These are phyloP conservation scores for Zalaria obscura DNA, from an alignment of 2,329 filamentous ascomycete genomes.

Conservation along the genomic window DNA sequence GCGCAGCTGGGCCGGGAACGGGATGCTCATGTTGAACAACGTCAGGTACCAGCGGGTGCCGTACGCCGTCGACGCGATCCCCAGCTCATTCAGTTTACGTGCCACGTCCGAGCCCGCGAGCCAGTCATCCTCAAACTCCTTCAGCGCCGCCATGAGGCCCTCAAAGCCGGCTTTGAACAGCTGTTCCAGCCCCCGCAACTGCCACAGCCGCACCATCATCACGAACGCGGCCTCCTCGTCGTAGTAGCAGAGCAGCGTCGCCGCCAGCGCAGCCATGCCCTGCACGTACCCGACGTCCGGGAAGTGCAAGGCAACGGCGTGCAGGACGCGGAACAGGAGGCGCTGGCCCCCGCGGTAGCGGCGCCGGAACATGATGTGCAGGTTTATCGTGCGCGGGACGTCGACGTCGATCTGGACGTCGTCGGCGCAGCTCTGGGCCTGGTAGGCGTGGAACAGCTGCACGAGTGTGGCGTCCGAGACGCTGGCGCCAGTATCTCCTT, in stretches of 20 bases:
- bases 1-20: constrained; percentile 82
- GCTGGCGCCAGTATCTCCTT: constrained; percentile 26
- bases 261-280: constrained; percentile 88
- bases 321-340: constrained; percentile 80
- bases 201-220: constrained; percentile 93
- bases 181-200: constrained; percentile 68
- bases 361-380: constrained; percentile 92
- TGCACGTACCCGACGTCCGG: constrained; percentile 90
- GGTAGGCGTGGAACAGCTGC: constrained; percentile 55
- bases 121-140: constrained; percentile 78
- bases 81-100: constrained; percentile 60
- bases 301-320: constrained; percentile 82
- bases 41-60: constrained; percentile 96
- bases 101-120: constrained; percentile 58
- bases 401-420: constrained; percentile 96
- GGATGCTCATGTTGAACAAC: constrained; percentile 91
- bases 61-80: constrained; percentile 80
- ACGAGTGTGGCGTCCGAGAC: constrained; percentile 59
- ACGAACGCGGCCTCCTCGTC: constrained; percentile 90
- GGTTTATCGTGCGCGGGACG: constrained; percentile 84
- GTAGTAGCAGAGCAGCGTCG: constrained; percentile 89
- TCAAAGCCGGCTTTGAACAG: constrained; percentile 76
- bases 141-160: constrained; percentile 72
- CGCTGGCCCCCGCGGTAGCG: constrained; percentile 87
- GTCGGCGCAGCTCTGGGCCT: constrained; percentile 64